A percentile compares a stretch with the other conserved stretches of the same genome.
These are phyloP conservation scores for Spinacia oleracea DNA, from an alignment of 179 eudicot genomes.

Conservation along the genomic window DNA sequence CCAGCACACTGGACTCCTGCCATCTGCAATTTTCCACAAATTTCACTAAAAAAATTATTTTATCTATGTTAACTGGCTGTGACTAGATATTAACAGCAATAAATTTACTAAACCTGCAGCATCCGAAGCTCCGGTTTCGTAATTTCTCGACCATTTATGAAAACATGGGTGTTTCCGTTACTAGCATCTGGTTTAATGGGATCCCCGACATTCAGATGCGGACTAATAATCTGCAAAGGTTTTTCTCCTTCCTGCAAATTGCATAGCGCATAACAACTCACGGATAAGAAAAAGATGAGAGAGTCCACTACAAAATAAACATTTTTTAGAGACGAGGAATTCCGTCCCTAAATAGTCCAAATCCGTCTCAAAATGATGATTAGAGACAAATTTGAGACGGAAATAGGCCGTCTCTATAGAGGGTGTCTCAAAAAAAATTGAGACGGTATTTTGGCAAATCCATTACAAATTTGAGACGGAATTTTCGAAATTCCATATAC, in stretches of 20 bases:
- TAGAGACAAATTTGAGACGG: too few species aligned
- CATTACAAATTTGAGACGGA: too few species aligned
- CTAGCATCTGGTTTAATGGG: constrained; percentile 81
- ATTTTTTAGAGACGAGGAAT: too few species aligned
- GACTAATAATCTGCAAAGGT: constrained; percentile 81
- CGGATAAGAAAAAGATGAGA: constrained; percentile 11
- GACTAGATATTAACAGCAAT: background rate
- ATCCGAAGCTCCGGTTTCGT: constrained; percentile 93
- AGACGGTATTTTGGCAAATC: too few species aligned
- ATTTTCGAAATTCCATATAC: too few species aligned
- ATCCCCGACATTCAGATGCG: constrained; percentile 92
- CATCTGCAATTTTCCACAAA: constrained; percentile 51
- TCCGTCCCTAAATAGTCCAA: too few species aligned
- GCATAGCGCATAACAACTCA: constrained; percentile 12
- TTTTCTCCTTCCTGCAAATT: constrained; percentile 87
- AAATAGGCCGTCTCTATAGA: too few species aligned
- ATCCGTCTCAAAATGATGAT: too few species aligned
- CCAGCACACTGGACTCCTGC: constrained; percentile 99
- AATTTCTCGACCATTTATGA: constrained; percentile 96
- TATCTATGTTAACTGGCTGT: constrained; percentile 4
- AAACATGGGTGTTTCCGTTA: constrained; percentile 89
- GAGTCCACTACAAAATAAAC: too few species aligned
- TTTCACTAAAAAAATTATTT: constrained; percentile 3
- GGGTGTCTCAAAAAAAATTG: too few species aligned
- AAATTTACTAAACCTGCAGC: constrained; percentile 68